These are phyloP conservation scores for Lepidium didymum DNA, from an alignment of 345 rosid species.

Conservation along the genomic window DNA sequence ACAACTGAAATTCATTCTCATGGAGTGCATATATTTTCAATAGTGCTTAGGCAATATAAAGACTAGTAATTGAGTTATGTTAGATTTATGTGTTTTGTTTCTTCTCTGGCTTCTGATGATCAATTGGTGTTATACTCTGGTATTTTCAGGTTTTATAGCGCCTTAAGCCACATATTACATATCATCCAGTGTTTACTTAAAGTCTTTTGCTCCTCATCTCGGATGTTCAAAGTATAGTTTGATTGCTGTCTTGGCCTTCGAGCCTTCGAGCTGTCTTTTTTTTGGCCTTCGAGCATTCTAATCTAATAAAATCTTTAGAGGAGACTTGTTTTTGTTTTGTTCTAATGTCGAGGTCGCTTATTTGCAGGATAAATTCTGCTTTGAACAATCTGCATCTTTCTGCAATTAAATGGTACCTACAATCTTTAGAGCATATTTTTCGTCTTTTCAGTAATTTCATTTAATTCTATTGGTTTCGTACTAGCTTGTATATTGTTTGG, in stretches of 20 bases:
- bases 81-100: background rate
- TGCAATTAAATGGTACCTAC: conserved; percentile 8
- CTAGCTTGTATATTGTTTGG: background rate
- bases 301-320: background rate
- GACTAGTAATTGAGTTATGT: background rate
- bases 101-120: background rate
- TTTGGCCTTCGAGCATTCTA: background rate
- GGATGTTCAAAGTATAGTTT: background rate
- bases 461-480: background rate
- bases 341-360: conserved; percentile 2
- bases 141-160: no score
- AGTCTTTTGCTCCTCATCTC: background rate
- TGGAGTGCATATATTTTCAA: background rate
- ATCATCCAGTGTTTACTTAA: background rate
- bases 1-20: background rate
- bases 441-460: background rate
- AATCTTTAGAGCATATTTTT: background rate
- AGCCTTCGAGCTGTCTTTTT: no score
- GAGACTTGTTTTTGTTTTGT: background rate
- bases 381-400: background rate
- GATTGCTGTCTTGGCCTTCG: background rate
- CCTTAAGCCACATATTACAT: no score
- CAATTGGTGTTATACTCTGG: no score
- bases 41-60: background rate
- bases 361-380: conserved; percentile 8